These are phyloP conservation scores for Escallonia rubra DNA, from an alignment of 129 eudicot genomes.

Conservation along the genomic window DNA sequence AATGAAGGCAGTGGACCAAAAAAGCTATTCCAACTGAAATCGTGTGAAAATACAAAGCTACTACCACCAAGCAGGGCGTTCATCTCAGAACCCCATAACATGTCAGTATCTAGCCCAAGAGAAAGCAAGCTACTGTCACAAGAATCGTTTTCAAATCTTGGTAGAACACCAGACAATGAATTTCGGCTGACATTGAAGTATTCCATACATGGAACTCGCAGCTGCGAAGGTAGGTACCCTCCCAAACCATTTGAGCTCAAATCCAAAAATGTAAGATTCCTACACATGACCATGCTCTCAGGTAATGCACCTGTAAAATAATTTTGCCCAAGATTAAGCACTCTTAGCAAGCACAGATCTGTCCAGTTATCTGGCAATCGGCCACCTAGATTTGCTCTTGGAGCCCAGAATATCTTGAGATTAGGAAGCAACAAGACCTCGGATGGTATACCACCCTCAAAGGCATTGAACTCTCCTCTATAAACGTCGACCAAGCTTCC, in stretches of 20 bases:
- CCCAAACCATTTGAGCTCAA: conserved; percentile 22
- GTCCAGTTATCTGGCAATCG: conserved; percentile 23
- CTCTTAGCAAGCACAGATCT: conserved; percentile 9
- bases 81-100: conserved; percentile 20
- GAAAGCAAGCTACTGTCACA: conserved; percentile 7
- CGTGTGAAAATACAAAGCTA: conserved; percentile 14
- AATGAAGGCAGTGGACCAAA: conserved; percentile 19
- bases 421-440: conserved; percentile 24
- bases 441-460: conserved; percentile 26
- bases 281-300: conserved; percentile 16
- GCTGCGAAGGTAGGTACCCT: conserved; percentile 25
- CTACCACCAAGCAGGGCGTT: neutral
- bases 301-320: conserved; percentile 16
- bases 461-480: conserved; percentile 33
- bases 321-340: conserved; percentile 29
- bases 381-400: conserved; percentile 33
- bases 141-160: conserved; percentile 1
- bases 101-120: neutral
- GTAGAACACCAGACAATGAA: conserved; percentile 27
- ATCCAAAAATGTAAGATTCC: conserved; percentile 27
- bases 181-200: conserved; percentile 28
- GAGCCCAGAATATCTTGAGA: conserved; percentile 30
- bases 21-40: conserved; percentile 31
- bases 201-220: conserved; percentile 22
- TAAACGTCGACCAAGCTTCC: conserved; percentile 2